These are phyloP conservation scores for Tilletia caries DNA, from an alignment of 1,284 basidiomycete species.

Conservation along the genomic window DNA sequence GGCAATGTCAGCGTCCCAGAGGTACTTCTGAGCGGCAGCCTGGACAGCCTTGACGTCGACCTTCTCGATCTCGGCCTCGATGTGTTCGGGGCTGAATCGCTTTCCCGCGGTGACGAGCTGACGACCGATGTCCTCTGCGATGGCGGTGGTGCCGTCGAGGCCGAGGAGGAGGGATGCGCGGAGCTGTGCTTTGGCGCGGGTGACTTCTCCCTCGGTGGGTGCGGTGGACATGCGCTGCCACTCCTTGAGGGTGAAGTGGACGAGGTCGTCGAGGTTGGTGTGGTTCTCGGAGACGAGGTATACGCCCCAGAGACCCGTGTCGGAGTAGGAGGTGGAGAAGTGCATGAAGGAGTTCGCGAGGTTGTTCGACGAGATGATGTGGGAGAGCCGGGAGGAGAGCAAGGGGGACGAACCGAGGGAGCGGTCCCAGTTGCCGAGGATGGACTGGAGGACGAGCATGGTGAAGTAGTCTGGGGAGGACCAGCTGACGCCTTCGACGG, in stretches of 20 bases:
- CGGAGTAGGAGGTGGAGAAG: constrained; percentile 99
- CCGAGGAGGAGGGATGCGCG: constrained; percentile 88
- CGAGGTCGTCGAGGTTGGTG: constrained; percentile 81
- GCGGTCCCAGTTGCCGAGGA: constrained; percentile 99
- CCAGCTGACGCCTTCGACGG: constrained; percentile 98
- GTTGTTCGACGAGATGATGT: constrained; percentile 87
- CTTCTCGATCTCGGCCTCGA: constrained; percentile 85
- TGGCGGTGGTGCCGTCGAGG: constrained; percentile 89
- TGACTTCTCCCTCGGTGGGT: constrained; percentile 81
- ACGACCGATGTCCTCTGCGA: constrained; percentile 96
- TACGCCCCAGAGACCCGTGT: constrained; percentile 98
- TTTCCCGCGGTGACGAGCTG: constrained; percentile 88
- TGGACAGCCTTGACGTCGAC: constrained; percentile 87
- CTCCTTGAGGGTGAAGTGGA: constrained; percentile 91
- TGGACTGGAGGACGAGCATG: constrained; percentile 96
- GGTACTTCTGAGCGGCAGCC: constrained; percentile 88
- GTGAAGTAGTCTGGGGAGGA: constrained; percentile 98
- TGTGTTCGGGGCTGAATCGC: constrained; percentile 79
- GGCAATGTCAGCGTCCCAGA: constrained; percentile 81
- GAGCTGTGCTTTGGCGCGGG: constrained; percentile 94
- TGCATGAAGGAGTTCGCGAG: constrained; percentile 99
- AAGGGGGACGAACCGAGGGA: constrained; percentile 85
- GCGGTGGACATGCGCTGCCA: constrained; percentile 93
- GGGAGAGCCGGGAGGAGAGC: constrained; percentile 83
- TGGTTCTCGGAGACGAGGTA: constrained; percentile 86